A percentile compares a stretch with the other conserved stretches of the same genome.
These are phyloP conservation scores for Lichtheimia corymbifera DNA, from an alignment of 371 early-diverging fungal genomes.

Conservation along the genomic window DNA sequence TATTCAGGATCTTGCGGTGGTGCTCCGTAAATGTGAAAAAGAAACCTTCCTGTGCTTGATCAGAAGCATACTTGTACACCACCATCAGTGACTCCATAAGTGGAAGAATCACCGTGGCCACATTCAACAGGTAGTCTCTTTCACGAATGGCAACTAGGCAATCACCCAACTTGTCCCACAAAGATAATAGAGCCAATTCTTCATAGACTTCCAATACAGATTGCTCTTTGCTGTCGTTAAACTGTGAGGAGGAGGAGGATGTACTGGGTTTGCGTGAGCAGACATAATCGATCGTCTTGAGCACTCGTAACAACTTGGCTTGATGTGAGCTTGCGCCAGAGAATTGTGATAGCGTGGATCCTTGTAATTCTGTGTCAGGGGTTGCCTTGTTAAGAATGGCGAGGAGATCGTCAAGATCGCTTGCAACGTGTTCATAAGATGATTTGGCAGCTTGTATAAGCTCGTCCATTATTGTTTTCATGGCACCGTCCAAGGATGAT, in stretches of 20 bases:
- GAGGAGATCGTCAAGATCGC: slow-evolving; percentile 68
- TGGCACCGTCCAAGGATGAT: slow-evolving; percentile 71
- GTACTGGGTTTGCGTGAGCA: slow-evolving; percentile 46
- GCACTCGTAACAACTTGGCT: slow-evolving; percentile 88
- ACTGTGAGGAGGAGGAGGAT: slow-evolving; percentile 3
- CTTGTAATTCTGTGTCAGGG: slow-evolving; percentile 66
- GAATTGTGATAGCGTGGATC: slow-evolving; percentile 66
- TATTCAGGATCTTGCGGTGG: slow-evolving; percentile 94
- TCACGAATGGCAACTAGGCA: slow-evolving; percentile 75
- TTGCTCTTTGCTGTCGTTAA: slow-evolving; percentile 18
- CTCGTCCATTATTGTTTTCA: slow-evolving; percentile 77
- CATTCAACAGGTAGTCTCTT: slow-evolving; percentile 79
- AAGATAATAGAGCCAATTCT: slow-evolving; percentile 63
- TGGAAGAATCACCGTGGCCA: slow-evolving; percentile 92
- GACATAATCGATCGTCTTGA: slow-evolving; percentile 93
- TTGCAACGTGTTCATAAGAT: slow-evolving; percentile 68
- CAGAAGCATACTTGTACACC: slow-evolving; percentile 75
- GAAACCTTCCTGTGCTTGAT: slow-evolving; percentile 58
- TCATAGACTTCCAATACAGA: slow-evolving; percentile 71
- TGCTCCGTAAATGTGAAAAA: slow-evolving; percentile 92
- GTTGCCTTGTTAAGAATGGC: slow-evolving; percentile 56
- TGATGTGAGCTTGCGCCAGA: slow-evolving; percentile 87
- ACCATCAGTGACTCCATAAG: slow-evolving; percentile 97
- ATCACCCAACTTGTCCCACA: slow-evolving; percentile 84
- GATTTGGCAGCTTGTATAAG: slow-evolving; percentile 70